phyloP scores from a whole-genome alignment of 768 basidiomycete species.

The Tylopilus felleus region DNA sequence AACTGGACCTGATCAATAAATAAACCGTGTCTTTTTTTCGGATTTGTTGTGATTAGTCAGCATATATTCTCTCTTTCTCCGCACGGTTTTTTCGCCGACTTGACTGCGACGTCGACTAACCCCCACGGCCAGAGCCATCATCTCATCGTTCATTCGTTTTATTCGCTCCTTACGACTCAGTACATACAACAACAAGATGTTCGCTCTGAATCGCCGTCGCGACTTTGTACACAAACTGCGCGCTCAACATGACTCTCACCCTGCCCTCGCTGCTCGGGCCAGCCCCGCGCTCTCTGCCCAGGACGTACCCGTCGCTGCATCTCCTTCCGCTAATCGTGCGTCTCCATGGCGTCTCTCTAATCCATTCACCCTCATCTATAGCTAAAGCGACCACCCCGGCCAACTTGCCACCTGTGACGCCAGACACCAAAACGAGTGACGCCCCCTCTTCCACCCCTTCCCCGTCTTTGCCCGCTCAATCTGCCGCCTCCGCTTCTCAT shows the following conservation, averaged over 20 bases:
- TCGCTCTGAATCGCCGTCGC: background rate
- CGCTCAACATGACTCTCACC: conserved; percentile 2
- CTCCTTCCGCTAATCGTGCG: background rate
- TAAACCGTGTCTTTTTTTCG: too few relatives aligned
- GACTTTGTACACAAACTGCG: conserved; percentile 20
- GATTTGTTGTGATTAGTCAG: background rate
- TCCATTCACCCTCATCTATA: background rate
- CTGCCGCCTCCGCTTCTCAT: background rate
- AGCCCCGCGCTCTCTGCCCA: too few relatives aligned
- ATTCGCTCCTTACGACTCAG: conserved; percentile 24
- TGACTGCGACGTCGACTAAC: too few relatives aligned
- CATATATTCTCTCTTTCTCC: background rate
- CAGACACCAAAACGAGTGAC: conserved; percentile 15
- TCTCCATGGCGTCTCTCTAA: background rate
- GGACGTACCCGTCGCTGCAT: too few relatives aligned
- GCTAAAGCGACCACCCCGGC: background rate
- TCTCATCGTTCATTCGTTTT: conserved; percentile 19
- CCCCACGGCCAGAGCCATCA: background rate
- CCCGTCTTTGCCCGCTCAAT: conserved; percentile 5
- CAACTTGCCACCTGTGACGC: background rate
- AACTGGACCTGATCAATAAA: too few relatives aligned
- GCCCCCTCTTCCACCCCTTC: conserved; percentile 14
- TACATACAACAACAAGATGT: conserved; percentile 4
- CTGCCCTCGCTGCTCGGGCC: conserved; percentile 8
- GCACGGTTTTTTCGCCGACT: background rate